Evolutionary conservation across 148 eudicot genomes (phyloP), one percentile per base, ranked within the genome.

Genomic region (Linanthus parryae): DNA sequence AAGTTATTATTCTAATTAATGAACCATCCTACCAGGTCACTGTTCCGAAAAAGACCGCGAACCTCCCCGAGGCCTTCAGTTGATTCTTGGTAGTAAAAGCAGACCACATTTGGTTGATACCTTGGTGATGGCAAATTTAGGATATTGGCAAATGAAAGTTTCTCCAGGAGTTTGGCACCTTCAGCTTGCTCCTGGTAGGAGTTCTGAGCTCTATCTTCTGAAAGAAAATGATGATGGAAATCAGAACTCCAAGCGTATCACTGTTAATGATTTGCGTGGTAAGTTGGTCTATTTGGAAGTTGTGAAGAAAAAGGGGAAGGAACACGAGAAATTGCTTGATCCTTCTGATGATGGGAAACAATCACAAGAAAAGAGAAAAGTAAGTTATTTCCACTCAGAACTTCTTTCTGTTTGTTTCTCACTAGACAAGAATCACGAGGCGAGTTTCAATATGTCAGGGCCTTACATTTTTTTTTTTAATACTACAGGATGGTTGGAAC

Each of bases 71-170:
- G 98, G 98, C 51, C 94, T 91, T 53, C 98, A 91, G 67, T 70
- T 91, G 72, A 87, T 91, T 60, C 94, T 91, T 56, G 98, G 98
- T 57, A 83, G 89, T 56, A 81, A 82, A 62, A 81, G 52, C 63
- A 52, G 71, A 44, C 90, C 98, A 18, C 98, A 91, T 74, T 69
- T 87, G 53, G 98, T 91, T 61, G 98, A 91, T 70, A 91, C 98
- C 25, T 77, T 87, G 39, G 98, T 91, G 34, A 91, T 91, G 98
- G 94, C 96, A 61, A 91, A 91, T 75, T 59, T 91, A 58, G 98
- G 98, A 25, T 91, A 91, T 61, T 91, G 98, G 98, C 98, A 91
- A 79, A 81, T 91, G 98, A 91, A 91, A 77, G 98, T 81, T 47
- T 78, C 88, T 63, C 98, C 98, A 52, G 98, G 98, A 31, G 88